phyloP scores from a whole-genome alignment of 805 yeast species.

The Metschnikowia colocasiae region DNA sequence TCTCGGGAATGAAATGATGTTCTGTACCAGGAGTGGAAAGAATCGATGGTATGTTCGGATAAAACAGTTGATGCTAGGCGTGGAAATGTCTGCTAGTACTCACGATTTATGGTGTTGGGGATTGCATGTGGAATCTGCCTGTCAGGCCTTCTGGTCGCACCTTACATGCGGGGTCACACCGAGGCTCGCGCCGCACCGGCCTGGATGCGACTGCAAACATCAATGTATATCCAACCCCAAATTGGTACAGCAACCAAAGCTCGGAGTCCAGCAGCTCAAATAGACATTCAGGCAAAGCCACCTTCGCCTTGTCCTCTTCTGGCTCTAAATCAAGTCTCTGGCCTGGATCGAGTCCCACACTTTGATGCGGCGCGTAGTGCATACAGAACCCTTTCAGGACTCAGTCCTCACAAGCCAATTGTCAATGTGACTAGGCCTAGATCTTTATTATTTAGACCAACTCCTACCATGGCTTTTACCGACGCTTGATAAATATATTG shows the following conservation, averaged over 20 bases:
- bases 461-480: background rate
- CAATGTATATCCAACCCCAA: too few species aligned
- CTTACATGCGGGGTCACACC: conserved; percentile 1
- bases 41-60: background rate
- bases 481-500: background rate
- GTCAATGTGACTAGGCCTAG: background rate
- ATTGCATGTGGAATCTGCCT: conserved; percentile 1
- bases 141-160: background rate
- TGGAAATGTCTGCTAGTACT: background rate
- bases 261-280: too few species aligned
- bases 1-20: background rate
- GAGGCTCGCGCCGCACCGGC: conserved; percentile 2
- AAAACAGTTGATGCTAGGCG: too few species aligned
- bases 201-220: background rate
- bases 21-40: background rate
- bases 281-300: too few species aligned
- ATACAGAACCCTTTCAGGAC: background rate
- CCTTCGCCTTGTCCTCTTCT: too few species aligned
- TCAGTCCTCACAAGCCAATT: background rate
- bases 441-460: too few species aligned
- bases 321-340: too few species aligned
- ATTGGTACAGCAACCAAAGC: too few species aligned
- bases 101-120: background rate
- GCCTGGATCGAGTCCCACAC: too few species aligned
- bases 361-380: background rate